Evolutionary conservation across 257 asterid species (phyloP).

Genomic region (Scutellaria barbata): DNA sequence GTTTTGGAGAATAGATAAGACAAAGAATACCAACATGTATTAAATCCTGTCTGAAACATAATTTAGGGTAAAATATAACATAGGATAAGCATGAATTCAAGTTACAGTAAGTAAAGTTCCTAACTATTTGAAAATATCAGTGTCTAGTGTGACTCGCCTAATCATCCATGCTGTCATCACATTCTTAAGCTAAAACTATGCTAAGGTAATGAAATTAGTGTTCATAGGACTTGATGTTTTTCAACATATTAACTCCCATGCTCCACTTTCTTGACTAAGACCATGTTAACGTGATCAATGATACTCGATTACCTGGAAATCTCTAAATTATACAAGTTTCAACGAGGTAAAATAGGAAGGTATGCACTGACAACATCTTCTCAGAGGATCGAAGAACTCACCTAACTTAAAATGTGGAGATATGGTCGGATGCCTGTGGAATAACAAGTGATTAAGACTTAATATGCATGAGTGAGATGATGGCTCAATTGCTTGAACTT

Average conservation of each 20-base stretch:
- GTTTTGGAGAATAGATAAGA: constrained; percentile 26
- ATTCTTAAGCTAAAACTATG: neutral
- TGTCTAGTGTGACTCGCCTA: neutral
- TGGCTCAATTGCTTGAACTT: neutral
- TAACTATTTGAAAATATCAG: neutral
- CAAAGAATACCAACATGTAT: neutral
- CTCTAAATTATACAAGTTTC: neutral
- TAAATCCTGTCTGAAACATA: neutral
- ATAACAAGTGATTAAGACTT: neutral
- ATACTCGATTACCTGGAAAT: neutral
- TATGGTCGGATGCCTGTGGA: neutral
- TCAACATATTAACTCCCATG: neutral
- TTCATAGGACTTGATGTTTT: neutral
- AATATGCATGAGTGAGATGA: neutral
- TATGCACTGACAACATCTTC: neutral
- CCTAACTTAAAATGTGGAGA: neutral
- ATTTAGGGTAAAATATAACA: neutral
- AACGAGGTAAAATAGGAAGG: neutral
- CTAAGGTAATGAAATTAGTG: neutral
- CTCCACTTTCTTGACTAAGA: neutral
- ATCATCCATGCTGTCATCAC: no score
- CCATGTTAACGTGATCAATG: neutral
- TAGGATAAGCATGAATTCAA: neutral
- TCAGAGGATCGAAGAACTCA: neutral
- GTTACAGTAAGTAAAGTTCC: neutral